A percentile compares a stretch with the other conserved stretches of the same genome.
Evolutionary conservation across 768 basidiomycete species (phyloP).

Genomic region (Rhodocollybia butyracea): DNA sequence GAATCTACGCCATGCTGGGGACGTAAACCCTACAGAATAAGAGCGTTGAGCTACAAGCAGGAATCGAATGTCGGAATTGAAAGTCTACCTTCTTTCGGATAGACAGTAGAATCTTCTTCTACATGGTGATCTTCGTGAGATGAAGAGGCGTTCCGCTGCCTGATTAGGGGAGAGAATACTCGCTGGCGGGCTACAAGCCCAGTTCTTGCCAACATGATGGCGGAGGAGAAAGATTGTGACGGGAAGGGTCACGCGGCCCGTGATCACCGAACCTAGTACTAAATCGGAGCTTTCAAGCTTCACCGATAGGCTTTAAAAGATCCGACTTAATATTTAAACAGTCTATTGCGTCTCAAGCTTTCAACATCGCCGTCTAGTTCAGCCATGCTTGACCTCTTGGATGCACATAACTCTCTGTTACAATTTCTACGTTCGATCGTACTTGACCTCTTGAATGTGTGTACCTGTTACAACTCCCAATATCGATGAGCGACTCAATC

Average conservation of each 20-base stretch:
- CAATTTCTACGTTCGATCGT: too few relatives aligned
- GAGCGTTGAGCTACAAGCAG: neutral
- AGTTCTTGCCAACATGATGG: constrained; percentile 8
- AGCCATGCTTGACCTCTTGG: too few relatives aligned
- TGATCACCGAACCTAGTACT: too few relatives aligned
- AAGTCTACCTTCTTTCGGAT: constrained; percentile 57
- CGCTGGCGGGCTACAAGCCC: constrained; percentile 29
- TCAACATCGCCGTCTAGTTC: too few relatives aligned
- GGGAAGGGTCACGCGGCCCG: neutral
- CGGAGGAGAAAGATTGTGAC: neutral
- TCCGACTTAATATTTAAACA: too few relatives aligned
- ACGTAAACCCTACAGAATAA: constrained; percentile 49
- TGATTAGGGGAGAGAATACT: constrained; percentile 22
- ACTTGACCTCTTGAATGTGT: neutral
- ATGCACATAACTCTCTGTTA: too few relatives aligned
- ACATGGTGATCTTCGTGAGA: constrained; percentile 37
- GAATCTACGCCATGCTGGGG: constrained; percentile 66
- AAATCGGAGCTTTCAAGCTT: too few relatives aligned
- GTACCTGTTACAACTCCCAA: neutral
- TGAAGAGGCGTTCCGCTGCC: constrained; percentile 41
- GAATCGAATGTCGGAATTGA: neutral
- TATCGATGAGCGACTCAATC: constrained; percentile 22
- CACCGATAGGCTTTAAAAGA: too few relatives aligned
- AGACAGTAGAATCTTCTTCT: constrained; percentile 33
- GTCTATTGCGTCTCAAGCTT: too few relatives aligned